Base-by-base conservation (phyloP, 1,284 basidiomycete genomes). In the Ustilago lituana region DNA sequence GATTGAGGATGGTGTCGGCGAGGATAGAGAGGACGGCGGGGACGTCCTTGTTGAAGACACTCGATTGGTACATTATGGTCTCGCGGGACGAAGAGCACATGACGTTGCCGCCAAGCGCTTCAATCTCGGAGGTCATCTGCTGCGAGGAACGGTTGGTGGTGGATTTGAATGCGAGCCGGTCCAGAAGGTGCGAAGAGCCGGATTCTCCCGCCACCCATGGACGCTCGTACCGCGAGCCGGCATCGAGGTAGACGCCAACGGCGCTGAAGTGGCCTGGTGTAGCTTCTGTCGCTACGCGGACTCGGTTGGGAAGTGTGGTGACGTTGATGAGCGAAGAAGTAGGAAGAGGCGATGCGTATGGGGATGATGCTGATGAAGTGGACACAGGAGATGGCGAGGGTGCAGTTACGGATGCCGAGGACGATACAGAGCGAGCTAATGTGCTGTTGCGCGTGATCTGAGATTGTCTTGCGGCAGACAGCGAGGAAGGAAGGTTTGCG, bases 21-120 rank as follows among this genome's bases (percentile, higher is more conserved):
- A 98, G 92, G 66, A 98, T 87, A 29, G 90, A 90, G 54, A 98
- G 83, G 7, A 94, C 93, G 15, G 89, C 86, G 5, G 90, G 88
- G 1, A 94, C 91, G 38, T 89, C 89, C 70, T 90, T 86, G 72
- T 93, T 89, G 83, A 95, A 96, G 79, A 97, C 91, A 41, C 93
- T 92, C 15, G 95, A 94, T 84, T 98, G 95, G 83, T 98, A 98
- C 92, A 97, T 94, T 83, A 98, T 93, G 32, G 93, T 89, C 83
- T 98, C 95, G 41, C 95, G 87, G 5, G 93, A 91, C 12, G 93
- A 93, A 8, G 93, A 90, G 80, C 91, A 94, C 82, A 92, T 87
- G 60, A 98, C 93, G 83, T 97, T 93, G 19, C 94, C 93, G 41
- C 96, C 94, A 19, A 97, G 86, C 10, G 87, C 86, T 81, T 94